Evolutionary conservation across 2,329 filamentous ascomycete genomes (phyloP).

Genomic region (Pseudocercospora vitis): DNA sequence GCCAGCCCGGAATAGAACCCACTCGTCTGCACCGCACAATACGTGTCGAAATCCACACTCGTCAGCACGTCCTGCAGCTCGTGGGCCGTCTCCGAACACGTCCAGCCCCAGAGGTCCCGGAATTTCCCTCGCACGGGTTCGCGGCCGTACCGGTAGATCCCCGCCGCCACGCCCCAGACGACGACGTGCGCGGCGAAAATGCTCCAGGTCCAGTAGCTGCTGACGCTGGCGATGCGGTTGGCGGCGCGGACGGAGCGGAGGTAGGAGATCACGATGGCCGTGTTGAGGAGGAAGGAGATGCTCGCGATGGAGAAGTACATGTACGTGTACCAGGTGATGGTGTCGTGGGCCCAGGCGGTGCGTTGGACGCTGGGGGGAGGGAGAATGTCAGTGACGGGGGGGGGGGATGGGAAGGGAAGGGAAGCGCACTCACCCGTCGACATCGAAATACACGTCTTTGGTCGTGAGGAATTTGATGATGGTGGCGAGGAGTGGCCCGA

Average conservation of each 20-base stretch:
- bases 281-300: slow-evolving; percentile 38
- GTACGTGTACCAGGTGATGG: slow-evolving; percentile 44
- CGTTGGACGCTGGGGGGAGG: slow-evolving; percentile 22
- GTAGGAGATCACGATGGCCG: slow-evolving; percentile 40
- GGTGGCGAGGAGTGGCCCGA: slow-evolving; percentile 41
- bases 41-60: slow-evolving; percentile 40
- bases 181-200: slow-evolving; percentile 39
- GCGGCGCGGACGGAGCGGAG: slow-evolving; percentile 34
- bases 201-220: slow-evolving; percentile 35
- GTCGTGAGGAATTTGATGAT: slow-evolving; percentile 43
- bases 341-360: slow-evolving; percentile 42
- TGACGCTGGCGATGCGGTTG: slow-evolving; percentile 36
- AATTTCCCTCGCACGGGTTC: slow-evolving; percentile 37
- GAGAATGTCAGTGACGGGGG: background rate
- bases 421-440: slow-evolving; percentile 19
- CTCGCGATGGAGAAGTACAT: slow-evolving; percentile 41
- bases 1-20: slow-evolving; percentile 41
- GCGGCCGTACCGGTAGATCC: slow-evolving; percentile 41
- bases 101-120: slow-evolving; percentile 47
- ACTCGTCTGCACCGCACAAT: slow-evolving; percentile 40
- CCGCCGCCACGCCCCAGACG: slow-evolving; percentile 39
- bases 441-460: slow-evolving; percentile 29
- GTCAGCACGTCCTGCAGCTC: slow-evolving; percentile 42
- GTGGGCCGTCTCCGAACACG: slow-evolving; percentile 38
- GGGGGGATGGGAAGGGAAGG: background rate